These are phyloP conservation scores for Auriscalpium vulgare DNA, from an alignment of 768 basidiomycete species.

Conservation along the genomic window DNA sequence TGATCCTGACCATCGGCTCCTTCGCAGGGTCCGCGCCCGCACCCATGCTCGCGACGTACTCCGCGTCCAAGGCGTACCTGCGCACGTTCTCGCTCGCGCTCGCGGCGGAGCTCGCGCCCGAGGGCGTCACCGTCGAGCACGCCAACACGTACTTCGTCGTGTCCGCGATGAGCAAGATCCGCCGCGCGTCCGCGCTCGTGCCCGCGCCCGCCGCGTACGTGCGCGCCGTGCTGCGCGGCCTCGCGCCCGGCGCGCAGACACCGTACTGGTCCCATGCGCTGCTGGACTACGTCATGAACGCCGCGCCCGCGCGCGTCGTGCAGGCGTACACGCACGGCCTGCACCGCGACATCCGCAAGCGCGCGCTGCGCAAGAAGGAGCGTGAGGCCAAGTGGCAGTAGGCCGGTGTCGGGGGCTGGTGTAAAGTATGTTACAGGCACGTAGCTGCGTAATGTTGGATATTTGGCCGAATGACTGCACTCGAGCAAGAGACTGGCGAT, in stretches of 20 bases:
- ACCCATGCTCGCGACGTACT: constrained; percentile 90
- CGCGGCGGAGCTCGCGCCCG: constrained; percentile 67
- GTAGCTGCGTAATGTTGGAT: too few relatives aligned
- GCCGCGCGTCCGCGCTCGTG: constrained; percentile 56
- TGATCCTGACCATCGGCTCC: constrained; percentile 89
- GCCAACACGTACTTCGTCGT: constrained; percentile 95
- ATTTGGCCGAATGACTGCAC: too few relatives aligned
- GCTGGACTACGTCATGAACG: constrained; percentile 8
- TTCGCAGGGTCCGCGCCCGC: constrained; percentile 84
- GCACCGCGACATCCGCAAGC: constrained; percentile 68
- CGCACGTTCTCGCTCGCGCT: constrained; percentile 80
- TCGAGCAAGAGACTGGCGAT: too few relatives aligned
- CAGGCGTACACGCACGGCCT: constrained; percentile 49
- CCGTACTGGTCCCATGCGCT: constrained; percentile 26
- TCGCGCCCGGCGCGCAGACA: constrained; percentile 69
- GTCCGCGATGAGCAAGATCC: constrained; percentile 91
- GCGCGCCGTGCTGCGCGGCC: constrained; percentile 62
- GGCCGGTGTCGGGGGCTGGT: background rate
- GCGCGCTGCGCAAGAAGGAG: constrained; percentile 54
- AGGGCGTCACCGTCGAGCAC: constrained; percentile 75
- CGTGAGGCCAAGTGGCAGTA: constrained; percentile 48
- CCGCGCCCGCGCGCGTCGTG: background rate
- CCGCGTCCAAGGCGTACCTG: constrained; percentile 88
- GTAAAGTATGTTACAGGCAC: too few relatives aligned
- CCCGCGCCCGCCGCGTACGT: constrained; percentile 76